Conservation (phyloP, 1,284 basidiomycete genomes). For the Cerrena zonata region DNA sequence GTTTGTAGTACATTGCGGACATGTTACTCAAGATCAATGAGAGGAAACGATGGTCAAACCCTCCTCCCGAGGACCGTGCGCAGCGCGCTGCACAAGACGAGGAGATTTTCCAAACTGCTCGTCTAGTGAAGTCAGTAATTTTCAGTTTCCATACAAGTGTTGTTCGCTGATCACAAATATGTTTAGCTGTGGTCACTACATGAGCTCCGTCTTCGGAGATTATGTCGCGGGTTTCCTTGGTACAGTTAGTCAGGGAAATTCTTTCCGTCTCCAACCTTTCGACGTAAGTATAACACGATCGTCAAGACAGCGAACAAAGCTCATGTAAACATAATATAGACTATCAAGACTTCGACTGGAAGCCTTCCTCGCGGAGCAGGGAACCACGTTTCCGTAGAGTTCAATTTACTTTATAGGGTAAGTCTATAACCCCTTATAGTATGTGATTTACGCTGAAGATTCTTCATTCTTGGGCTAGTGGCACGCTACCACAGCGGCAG, state of each 20-base stretch:
- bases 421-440: no score
- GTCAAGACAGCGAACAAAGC: neutral
- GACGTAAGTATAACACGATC: conserved; percentile 37
- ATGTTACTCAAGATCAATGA: conserved; percentile 68
- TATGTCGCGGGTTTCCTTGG: conserved; percentile 71
- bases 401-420: conserved; percentile 62
- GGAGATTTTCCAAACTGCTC: conserved; percentile 70
- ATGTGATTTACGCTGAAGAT: no score
- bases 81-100: conserved; percentile 48
- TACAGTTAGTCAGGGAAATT: conserved; percentile 51
- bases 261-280: conserved; percentile 61
- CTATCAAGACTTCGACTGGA: conserved; percentile 41
- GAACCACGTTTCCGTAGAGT: conserved; percentile 69
- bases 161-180: no score
- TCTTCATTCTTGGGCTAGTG: no score
- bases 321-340: conserved; percentile 29
- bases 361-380: conserved; percentile 62
- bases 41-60: conserved; percentile 35
- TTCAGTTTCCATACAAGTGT: conserved; percentile 1
- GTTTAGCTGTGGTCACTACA: conserved; percentile 41
- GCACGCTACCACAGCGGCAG: conserved; percentile 61
- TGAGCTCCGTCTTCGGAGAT: conserved; percentile 65
- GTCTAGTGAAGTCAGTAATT: conserved; percentile 64
- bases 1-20: conserved; percentile 58
- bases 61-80: conserved; percentile 26